A percentile compares a stretch with the other conserved stretches of the same genome.
These are phyloP conservation scores for Populus simonii DNA, from an alignment of 345 rosid genomes.

Conservation along the genomic window DNA sequence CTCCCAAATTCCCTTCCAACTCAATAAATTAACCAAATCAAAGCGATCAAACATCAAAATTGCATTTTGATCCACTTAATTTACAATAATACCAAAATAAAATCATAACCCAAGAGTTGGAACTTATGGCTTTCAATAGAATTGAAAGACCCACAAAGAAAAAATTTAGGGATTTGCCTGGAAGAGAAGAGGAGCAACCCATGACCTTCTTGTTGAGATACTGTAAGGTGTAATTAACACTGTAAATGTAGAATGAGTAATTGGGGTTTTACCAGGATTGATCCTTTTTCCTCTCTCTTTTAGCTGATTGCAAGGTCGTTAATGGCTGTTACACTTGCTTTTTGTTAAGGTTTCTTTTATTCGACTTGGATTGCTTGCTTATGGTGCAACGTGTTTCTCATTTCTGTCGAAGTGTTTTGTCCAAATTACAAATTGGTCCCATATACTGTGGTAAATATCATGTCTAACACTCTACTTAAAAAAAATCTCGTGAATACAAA, in stretches of 20 bases:
- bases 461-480: not conserved
- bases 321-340: not conserved
- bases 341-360: not conserved
- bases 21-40: not conserved
- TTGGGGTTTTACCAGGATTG: not conserved
- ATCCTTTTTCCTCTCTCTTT: not conserved
- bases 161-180: conserved; percentile 42
- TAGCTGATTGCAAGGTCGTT: not conserved
- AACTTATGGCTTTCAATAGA: not conserved
- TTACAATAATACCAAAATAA: not conserved
- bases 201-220: conserved; percentile 20
- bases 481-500: not conserved
- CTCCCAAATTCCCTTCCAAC: not conserved
- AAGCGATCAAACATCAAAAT: not conserved
- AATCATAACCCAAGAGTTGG: not conserved
- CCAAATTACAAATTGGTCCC: too few species aligned
- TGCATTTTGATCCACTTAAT: not conserved
- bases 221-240: not conserved
- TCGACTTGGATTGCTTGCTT: not conserved
- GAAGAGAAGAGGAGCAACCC: conserved; percentile 95
- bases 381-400: not conserved
- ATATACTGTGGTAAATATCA: too few species aligned
- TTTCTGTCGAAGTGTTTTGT: not conserved
- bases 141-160: not conserved
- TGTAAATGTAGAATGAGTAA: not conserved